Base-by-base conservation (phyloP, 306 rosid species). In the Trifolium fragiferum region DNA sequence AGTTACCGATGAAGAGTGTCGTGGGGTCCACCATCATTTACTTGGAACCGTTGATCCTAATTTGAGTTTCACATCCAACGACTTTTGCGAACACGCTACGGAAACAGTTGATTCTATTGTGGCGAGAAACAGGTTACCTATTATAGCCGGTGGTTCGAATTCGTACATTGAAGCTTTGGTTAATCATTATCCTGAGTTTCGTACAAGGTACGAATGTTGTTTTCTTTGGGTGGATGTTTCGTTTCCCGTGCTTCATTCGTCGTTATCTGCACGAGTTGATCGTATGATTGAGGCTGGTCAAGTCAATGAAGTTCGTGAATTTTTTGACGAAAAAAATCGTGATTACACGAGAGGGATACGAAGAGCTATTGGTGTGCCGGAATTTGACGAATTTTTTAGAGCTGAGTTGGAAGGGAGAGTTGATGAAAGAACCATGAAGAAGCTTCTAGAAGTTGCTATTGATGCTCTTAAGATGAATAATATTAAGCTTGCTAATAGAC, bases 11-110 rank as follows among this genome's bases (percentile, higher is more conserved):
- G 82, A 85, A 11, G 98, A 90, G 78, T 73, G 88, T 46, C 58
- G 76, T 0, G 96, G 96, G 40, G 87, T 92, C 67, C 89, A 88
- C 9, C 98, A 93, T 64, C 98, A 93, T 46, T 70, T 93, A 13
- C 21, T 93, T 0, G 81, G 86, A 37, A 63, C 64, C 2, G 7
- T 70, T 0, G 51, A 68, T 21, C 78, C 80, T 0, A 18, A 68
- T 66, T 3, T 2, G 0, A 38, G 69, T 66, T 85, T 82, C 80
- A 68, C 54, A 0, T 64, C 76, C 15, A 3, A 5, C 2, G 86
- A 85, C 10, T 85, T 79, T 60, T 79, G 84, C 10, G 12, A 46
- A 2, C 77, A 78, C 0, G 86, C 88, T 1, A 74, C 82, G 0
- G 13, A 60, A 8, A 80, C 84, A 25, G 12, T 79, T 12, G 80